Base-by-base conservation (phyloP, 176 grass and related monocot genomes). In the Carex littledalei region DNA sequence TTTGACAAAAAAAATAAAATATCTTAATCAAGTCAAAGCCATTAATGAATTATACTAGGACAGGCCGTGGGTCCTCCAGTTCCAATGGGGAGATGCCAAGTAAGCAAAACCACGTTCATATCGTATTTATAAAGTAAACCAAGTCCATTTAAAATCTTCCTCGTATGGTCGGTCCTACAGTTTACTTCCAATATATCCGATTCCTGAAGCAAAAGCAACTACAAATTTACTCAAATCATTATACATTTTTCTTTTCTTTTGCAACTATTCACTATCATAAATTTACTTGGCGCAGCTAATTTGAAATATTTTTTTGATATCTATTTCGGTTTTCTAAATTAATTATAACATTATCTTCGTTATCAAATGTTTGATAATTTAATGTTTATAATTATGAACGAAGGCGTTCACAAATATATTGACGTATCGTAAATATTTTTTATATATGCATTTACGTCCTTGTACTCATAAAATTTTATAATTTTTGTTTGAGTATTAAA, bases 21-120 rank as follows among this genome's bases (percentile, higher is more conserved):
- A 83, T 83, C 60, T 83, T 65, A 53, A 67, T 83, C 18, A 83
- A 64, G 81, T 83, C 81, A 83, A 83, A 63, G 21, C 16, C 41
- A 31, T 52, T 1, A 37, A 49, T 10, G 9, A 10, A 49, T 49
- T 49, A 15, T 21, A 32, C 21, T 26, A 24, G 41, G 24, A n/a
- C 11, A 24, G 55, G 2, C 32, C 26, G 32, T 26, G 2, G 32
- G 5, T 68, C 66, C 32, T 39, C 37, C 0, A 39, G 37, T 4
- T 17, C 62, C 80, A 82, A 52, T 52, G 2, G n/a, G 20, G 16
- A 53, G 39, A 83, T 16, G 8, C 81, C 81, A 83, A 67, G 63
- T 43, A 66, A 66, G 81, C 81, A 66, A 67, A 68, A 68, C 81
- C 22, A 54, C 63, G 81, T 67, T 20, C 43, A 8, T 35, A 47